Conservation (phyloP, 2,329 filamentous ascomycete species). For the Neonectria hederae region DNA sequence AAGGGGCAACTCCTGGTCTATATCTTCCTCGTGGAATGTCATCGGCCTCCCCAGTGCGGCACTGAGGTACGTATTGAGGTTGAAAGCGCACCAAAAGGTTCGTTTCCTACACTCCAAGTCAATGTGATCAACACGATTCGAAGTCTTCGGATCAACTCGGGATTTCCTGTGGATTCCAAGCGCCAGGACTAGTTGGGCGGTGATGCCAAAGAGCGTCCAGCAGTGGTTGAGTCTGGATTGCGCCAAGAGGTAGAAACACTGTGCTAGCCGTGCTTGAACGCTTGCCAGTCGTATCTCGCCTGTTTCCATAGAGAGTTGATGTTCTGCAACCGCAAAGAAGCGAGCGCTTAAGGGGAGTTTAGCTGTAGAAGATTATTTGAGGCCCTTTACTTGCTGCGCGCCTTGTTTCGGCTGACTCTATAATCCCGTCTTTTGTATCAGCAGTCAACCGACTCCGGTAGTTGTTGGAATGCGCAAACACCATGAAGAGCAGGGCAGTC, state of each 20-base stretch:
- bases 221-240: conserved; percentile 56
- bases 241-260: conserved; percentile 52
- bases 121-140: conserved; percentile 41
- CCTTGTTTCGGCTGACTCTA: neutral
- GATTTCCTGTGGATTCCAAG: conserved; percentile 52
- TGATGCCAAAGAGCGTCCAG: conserved; percentile 56
- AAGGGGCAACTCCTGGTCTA: conserved; percentile 68
- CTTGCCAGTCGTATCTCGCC: conserved; percentile 49
- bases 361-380: neutral
- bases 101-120: conserved; percentile 52
- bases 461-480: conserved; percentile 59
- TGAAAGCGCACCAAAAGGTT: conserved; percentile 73
- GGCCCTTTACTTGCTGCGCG: neutral
- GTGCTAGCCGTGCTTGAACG: conserved; percentile 51
- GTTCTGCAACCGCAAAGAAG: conserved; percentile 47
- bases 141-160: conserved; percentile 14
- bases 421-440: conserved; percentile 22
- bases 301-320: conserved; percentile 48
- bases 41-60: conserved; percentile 69
- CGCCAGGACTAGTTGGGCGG: conserved; percentile 49
- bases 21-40: conserved; percentile 71
- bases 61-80: conserved; percentile 71
- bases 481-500: conserved; percentile 58
- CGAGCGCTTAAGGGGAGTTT: conserved; percentile 35
- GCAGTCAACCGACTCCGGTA: conserved; percentile 44